Conservation (phyloP, 2,329 filamentous ascomycete genomes). For the Fusarium coffeatum region DNA sequence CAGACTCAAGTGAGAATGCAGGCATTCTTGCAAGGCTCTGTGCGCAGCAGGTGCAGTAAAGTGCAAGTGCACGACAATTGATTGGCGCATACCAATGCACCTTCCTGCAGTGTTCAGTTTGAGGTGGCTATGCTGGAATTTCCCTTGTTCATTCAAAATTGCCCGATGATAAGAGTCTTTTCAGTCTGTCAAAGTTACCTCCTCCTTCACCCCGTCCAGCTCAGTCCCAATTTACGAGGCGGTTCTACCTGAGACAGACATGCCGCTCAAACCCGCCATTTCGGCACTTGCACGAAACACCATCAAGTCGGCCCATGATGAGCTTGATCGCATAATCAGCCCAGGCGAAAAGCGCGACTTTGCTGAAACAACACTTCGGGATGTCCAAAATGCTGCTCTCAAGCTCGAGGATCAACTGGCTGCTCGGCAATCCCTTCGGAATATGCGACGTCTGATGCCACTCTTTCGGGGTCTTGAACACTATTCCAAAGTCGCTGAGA, state of each 20-base stretch:
- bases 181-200: too few relatives aligned
- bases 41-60: rapidly evolving
- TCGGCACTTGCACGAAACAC: slow-evolving; percentile 21
- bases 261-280: slow-evolving; percentile 15
- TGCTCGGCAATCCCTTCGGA: slow-evolving; percentile 53
- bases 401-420: slow-evolving; percentile 56
- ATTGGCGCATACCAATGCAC: background rate
- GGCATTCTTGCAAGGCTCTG: too few relatives aligned
- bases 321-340: slow-evolving; percentile 15
- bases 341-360: slow-evolving; percentile 15
- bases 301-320: slow-evolving; percentile 13
- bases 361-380: background rate
- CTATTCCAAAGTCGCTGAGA: slow-evolving; percentile 56
- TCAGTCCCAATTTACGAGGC: too few relatives aligned
- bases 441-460: slow-evolving; percentile 57
- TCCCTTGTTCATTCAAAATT: background rate
- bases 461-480: slow-evolving; percentile 56
- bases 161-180: too few relatives aligned
- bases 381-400: slow-evolving; percentile 46
- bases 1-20: rapidly evolving
- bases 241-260: background rate
- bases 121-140: slow-evolving; percentile 10
- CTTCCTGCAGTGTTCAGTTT: background rate
- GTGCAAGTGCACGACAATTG: background rate
- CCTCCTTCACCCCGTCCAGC: rapidly evolving